Base-by-base conservation (phyloP, 2,329 filamentous ascomycete species). In the Trichoderma breve region DNA sequence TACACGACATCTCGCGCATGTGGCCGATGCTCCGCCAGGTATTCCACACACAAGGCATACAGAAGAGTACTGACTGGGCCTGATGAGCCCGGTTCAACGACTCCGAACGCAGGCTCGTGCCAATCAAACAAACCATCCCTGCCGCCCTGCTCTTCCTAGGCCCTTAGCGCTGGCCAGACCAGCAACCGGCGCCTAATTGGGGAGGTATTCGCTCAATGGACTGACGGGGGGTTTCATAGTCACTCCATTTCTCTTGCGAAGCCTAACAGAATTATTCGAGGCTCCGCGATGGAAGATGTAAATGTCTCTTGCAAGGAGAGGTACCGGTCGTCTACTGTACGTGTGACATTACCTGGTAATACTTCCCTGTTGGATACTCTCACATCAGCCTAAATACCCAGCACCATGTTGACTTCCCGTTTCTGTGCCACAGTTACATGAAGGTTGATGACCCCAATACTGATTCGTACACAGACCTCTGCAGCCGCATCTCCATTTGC, bases 141-240 rank as follows among this genome's bases (percentile, higher is more conserved):
- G 65, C 36, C 55, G 36, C 65, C 53, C 18, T 47, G 36, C 14
- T 24, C 26, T 51, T 47, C 55, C 28, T 47, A 47, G 8, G 18
- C 55, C 34, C 26, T 69, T 69, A 57, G 65, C 65, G 65, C 36
- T 60, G 36, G 36, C 43, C 65, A 61, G 65, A 55, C 28, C 65
- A 43, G 24, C 53, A 34, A 51, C 8, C 21, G 65, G 65, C 55
- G 65, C 67, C 67, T 61, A 51, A 53, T 62, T 24, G 39, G 67
- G 55, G 67, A 70, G 51, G 64, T 62, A 62, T 34, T 36, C 39
- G 15, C 36, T 62, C 15, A 8, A 26, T 61, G 36, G 28, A 39
- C 53, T 26, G 57, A 70, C 28, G 36, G 4, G 11, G 36, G 39
- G 67, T 62, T 61, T 70, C 67, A 61, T 70, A 28, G 58, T 53